Base-by-base conservation (phyloP, 2,329 filamentous ascomycete genomes). In the Aspergillus amoenus region DNA sequence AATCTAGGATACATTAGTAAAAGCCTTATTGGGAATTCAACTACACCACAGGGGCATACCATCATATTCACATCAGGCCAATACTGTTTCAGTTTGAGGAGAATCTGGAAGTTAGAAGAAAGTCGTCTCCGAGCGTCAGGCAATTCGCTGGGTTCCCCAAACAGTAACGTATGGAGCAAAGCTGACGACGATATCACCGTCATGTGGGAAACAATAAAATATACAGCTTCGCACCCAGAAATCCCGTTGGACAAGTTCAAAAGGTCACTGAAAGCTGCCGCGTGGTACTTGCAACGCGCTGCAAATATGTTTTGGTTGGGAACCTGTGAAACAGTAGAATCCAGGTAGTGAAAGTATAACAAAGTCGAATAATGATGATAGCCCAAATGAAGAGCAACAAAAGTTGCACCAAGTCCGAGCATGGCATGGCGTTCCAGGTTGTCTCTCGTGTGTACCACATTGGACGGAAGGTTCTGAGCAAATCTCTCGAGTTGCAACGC, bases 1-100 rank as follows among this genome's bases (percentile, higher is more conserved):
- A 21, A 61, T 60, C 59, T 59, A 54, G 15, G 11, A 13, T 48
- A 32, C 5, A 21, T 43, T 22, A 48, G 15, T n/a, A 39, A 37
- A 5, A 17, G 11, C 18, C 24, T 37, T 27, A 9, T 11, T 30
- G 27, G 27, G 9, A 30, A 4, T 22, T 11, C 21, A 40, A 15
- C n/a, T 3, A 18, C 5, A 3, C 13, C 17, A 21, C 22, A 9
- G 13, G 21, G 9, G 6, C 34, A 40, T 22, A 50, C 47, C 47
- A 50, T 50, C 18, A 18, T 24, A 3, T 50, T 32, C 34, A 50
- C 47, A 17, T 40, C 32, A 11, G 47, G 47, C 47, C 47, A 50
- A 24, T 40, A 50, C 18, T 40, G 47, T 11, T 50, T 50, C 13
- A 50, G 34, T 11, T 50, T 50, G 34, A 41, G 47, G 13, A 41